These are phyloP conservation scores for Coemansia umbellata DNA, from an alignment of 192 early-diverging fungal species.

Conservation along the genomic window DNA sequence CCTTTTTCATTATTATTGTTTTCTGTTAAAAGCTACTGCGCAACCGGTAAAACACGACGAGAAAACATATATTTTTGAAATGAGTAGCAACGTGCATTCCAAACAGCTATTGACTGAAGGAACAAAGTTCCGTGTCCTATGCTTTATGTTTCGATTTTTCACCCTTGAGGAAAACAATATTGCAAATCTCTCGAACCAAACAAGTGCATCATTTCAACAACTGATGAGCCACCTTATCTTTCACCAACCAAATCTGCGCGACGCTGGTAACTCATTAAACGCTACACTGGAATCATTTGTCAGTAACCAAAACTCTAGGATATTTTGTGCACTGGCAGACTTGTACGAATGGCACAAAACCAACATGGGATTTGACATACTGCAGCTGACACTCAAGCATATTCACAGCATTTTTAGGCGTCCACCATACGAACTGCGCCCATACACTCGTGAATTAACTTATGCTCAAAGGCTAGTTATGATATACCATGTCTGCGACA, in stretches of 20 bases:
- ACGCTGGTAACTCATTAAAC: neutral
- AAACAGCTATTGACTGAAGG: slow-evolving; percentile 18
- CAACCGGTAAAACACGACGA: no score
- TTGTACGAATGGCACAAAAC: slow-evolving; percentile 21
- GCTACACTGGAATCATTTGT: slow-evolving; percentile 32
- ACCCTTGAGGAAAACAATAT: slow-evolving; percentile 21
- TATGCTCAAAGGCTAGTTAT: slow-evolving; percentile 30
- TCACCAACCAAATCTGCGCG: slow-evolving; percentile 16
- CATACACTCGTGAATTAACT: slow-evolving; percentile 28
- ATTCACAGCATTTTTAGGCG: slow-evolving; percentile 41
- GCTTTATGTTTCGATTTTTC: slow-evolving; percentile 31
- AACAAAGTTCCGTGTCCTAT: slow-evolving; percentile 31
- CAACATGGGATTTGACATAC: slow-evolving; percentile 8
- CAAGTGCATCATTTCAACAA: neutral
- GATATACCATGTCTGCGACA: slow-evolving; percentile 23
- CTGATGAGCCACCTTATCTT: slow-evolving; percentile 7
- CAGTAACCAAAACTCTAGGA: slow-evolving; percentile 40
- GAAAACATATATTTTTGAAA: neutral
- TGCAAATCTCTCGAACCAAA: slow-evolving; percentile 17
- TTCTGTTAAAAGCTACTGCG: no score
- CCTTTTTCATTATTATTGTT: no score
- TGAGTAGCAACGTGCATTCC: slow-evolving; percentile 4
- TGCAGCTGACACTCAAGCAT: slow-evolving; percentile 28
- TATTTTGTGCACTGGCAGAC: slow-evolving; percentile 27
- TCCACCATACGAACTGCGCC: slow-evolving; percentile 21